A percentile compares a stretch with the other conserved stretches of the same genome.
These are phyloP conservation scores for Stramenopiles sp. DNA, from an alignment of 352 stramenopile species.

Conservation along the genomic window DNA sequence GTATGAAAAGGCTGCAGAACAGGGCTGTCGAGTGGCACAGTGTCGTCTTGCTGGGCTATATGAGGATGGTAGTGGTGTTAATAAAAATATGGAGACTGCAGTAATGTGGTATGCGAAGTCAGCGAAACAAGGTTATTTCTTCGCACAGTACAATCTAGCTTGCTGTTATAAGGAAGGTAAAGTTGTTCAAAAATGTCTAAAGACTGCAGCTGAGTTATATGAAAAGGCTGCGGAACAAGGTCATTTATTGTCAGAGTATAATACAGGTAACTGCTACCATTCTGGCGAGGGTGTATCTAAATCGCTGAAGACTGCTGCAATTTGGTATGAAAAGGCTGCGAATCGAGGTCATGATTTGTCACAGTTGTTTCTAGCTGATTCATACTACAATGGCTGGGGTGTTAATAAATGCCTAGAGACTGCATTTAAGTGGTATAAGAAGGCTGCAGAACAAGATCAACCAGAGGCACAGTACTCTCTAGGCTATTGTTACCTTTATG, in stretches of 20 bases:
- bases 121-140: neutral
- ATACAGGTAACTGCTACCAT: constrained; percentile 10
- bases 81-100: constrained; percentile 11
- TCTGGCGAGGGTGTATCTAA: constrained; percentile 11
- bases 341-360: constrained; percentile 6
- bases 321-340: constrained; percentile 9
- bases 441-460: neutral
- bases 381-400: neutral
- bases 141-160: neutral
- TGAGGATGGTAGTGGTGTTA: constrained; percentile 12
- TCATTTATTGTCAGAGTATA: constrained; percentile 7
- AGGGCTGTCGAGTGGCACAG: constrained; percentile 8
- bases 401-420: constrained; percentile 1
- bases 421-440: constrained; percentile 6
- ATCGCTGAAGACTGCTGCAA: constrained; percentile 9
- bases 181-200: constrained; percentile 11
- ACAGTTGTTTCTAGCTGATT: neutral
- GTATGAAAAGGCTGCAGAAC: constrained; percentile 12
- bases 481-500: neutral
- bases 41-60: constrained; percentile 9
- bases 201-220: constrained; percentile 10
- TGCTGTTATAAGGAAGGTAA: constrained; percentile 5
- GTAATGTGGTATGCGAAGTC: constrained; percentile 4
- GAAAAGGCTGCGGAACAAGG: constrained; percentile 10
- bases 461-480: neutral